Percentiles rank a stretch among this genome's conserved stretches.
phyloP scores from a whole-genome alignment of 1,284 basidiomycete species.

The Xerocomus nothofagi region DNA sequence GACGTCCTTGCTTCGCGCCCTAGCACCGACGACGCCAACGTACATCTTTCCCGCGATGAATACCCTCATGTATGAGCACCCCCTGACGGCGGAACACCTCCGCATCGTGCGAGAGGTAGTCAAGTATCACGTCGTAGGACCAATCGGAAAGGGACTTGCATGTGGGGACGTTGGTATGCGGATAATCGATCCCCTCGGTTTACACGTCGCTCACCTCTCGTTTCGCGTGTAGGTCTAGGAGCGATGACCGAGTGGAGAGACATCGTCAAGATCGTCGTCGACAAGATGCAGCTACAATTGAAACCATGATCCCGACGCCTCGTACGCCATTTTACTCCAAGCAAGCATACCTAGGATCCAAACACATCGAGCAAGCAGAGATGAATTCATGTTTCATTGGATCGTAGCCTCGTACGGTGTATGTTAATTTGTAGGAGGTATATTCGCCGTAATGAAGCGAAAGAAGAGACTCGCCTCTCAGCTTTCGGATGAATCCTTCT shows the following conservation, averaged over 20 bases:
- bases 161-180: constrained; percentile 87
- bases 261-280: constrained; percentile 69
- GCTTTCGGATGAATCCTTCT: background rate
- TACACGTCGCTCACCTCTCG: background rate
- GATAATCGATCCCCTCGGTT: background rate
- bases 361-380: background rate
- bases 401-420: background rate
- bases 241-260: constrained; percentile 94
- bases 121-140: constrained; percentile 80
- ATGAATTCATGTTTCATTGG: background rate
- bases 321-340: background rate
- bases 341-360: background rate
- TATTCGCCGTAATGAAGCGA: background rate
- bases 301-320: constrained; percentile 7
- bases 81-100: constrained; percentile 85
- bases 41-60: constrained; percentile 98
- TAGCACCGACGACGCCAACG: constrained; percentile 79
- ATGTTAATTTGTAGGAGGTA: background rate
- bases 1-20: constrained; percentile 89
- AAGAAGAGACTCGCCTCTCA: constrained; percentile 4
- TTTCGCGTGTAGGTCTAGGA: constrained; percentile 60
- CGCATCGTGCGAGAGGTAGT: constrained; percentile 70
- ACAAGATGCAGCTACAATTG: constrained; percentile 46
- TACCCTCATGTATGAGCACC: constrained; percentile 95
- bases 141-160: constrained; percentile 83